Base-by-base conservation (phyloP, 164 flowering plant genomes). In the Vitis labrusca region DNA sequence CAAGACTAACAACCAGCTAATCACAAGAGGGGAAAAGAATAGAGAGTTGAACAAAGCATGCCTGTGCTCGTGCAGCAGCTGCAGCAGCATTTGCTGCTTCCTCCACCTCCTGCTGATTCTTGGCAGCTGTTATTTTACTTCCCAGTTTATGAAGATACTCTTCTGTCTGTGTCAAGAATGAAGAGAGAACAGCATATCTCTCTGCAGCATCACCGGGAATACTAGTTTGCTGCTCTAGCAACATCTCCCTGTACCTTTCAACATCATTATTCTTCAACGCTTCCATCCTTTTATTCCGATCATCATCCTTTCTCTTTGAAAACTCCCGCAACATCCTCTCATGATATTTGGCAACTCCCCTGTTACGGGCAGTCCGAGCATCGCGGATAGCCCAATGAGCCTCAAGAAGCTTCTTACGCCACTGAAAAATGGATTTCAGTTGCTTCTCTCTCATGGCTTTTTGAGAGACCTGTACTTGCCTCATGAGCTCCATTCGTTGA, bases 201-300 rank as follows among this genome's bases (percentile, higher is more conserved):
- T 96, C 95, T 11, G 97, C 90, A 78, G 94, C 97, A 80, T 93
- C 98, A 71, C 98, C 99, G 4, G 89, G 83, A 4, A 91, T 85
- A 77, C 81, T 96, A 55, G 95, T 96, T 83, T 96, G 99, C 86
- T 96, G 99, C 84, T 96, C 97, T 78, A 93, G 73, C 76, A 96
- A 71, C 92, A 96, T 93, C 76, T 96, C 97, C 72, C 98, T 89
- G 27, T 96, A 96, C 75, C 99, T 91, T 61, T 93, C 98, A 49
- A 96, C 98, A 80, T 96, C 99, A 85, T 96, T 96, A 71, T 96
- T 96, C 81, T 96, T 96, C 85, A 96, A 80, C 32, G 99, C 99
- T 69, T 96, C 99, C 99, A 96, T 96, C 79, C 99, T 89, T 82
- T 85, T 89, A 71, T 79, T 88, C 29, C 96, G 78, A 72, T 88